Evolutionary conservation across 441 rosid species (phyloP).

Genomic region (Melastoma candidum): DNA sequence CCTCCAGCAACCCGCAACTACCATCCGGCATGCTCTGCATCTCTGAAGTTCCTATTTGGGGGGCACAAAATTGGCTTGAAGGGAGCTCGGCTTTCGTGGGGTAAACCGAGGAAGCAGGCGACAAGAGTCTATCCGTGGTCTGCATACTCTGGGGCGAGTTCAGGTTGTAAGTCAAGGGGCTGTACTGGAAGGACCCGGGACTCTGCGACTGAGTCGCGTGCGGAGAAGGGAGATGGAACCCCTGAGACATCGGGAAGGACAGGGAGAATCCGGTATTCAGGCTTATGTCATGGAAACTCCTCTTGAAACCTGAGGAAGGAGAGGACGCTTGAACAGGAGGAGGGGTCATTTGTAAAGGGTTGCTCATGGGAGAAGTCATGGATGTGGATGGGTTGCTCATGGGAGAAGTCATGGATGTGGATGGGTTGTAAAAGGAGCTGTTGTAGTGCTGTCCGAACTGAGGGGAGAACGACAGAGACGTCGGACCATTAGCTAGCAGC

Average conservation of each 20-base stretch:
- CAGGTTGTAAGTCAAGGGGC: constrained; percentile 6
- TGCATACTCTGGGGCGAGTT: constrained; percentile 12
- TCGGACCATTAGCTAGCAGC: too few species aligned
- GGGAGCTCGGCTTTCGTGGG: constrained; percentile 44
- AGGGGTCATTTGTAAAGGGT: too few species aligned
- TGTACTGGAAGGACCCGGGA: constrained; percentile 9
- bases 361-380: constrained; percentile 20
- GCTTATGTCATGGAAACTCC: constrained; percentile 12
- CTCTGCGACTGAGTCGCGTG: constrained; percentile 17
- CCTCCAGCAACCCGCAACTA: constrained; percentile 48
- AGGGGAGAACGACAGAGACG: constrained; percentile 24
- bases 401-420: constrained; percentile 33
- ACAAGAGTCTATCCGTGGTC: constrained; percentile 4
- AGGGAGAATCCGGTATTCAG: too few species aligned
- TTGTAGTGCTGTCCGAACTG: constrained; percentile 23
- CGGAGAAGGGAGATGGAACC: constrained; percentile 30
- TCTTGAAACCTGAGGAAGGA: constrained; percentile 39
- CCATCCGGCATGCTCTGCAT: constrained; percentile 14
- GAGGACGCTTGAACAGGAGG: constrained; percentile 39
- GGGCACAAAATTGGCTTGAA: constrained; percentile 45
- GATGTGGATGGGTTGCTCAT: constrained; percentile 36
- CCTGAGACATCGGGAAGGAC: constrained; percentile 1
- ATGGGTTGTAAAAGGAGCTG: constrained; percentile 31
- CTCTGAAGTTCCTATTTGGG: constrained; percentile 21
- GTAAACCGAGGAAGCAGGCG: constrained; percentile 2